phyloP scores from a whole-genome alignment of 1,284 basidiomycete genomes.

The Wolfiporia cocos region DNA sequence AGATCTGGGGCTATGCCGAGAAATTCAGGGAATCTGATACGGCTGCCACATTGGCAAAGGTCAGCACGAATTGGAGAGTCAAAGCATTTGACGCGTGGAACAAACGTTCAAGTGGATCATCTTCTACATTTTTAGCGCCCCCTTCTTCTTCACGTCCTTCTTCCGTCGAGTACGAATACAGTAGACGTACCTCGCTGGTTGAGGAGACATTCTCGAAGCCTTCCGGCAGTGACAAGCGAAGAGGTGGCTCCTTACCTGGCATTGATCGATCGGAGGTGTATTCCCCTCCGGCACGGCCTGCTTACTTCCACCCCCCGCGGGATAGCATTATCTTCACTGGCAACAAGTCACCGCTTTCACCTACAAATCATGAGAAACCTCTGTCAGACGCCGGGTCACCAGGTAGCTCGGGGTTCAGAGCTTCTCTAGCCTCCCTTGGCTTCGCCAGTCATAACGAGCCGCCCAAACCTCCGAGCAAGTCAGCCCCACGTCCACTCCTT shows the following conservation, averaged over 20 bases:
- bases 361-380: slow-evolving; percentile 33
- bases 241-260: slow-evolving; percentile 38
- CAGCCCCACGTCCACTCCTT: slow-evolving; percentile 48
- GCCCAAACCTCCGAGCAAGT: slow-evolving; percentile 17
- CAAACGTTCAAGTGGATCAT: slow-evolving; percentile 16
- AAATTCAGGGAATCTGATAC: slow-evolving; percentile 69
- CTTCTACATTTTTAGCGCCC: slow-evolving; percentile 11
- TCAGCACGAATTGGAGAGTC: slow-evolving; percentile 68
- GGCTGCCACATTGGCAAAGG: slow-evolving; percentile 61
- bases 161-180: slow-evolving; percentile 10
- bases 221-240: slow-evolving; percentile 14
- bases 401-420: slow-evolving; percentile 9
- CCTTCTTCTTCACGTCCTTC: slow-evolving; percentile 9
- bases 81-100: slow-evolving; percentile 39
- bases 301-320: slow-evolving; percentile 50
- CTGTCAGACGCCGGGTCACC: slow-evolving; percentile 30
- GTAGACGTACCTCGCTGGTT: slow-evolving; percentile 16
- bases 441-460: slow-evolving; percentile 12
- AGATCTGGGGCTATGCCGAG: slow-evolving; percentile 64
- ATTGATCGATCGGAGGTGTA: slow-evolving; percentile 34
- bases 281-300: slow-evolving; percentile 51
- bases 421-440: slow-evolving; percentile 30
- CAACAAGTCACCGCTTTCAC: slow-evolving; percentile 28
- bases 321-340: slow-evolving; percentile 42
- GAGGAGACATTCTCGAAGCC: too few relatives aligned